phyloP scores from a whole-genome alignment of 371 early-diverging fungal genomes.

The Mucor irregularis region DNA sequence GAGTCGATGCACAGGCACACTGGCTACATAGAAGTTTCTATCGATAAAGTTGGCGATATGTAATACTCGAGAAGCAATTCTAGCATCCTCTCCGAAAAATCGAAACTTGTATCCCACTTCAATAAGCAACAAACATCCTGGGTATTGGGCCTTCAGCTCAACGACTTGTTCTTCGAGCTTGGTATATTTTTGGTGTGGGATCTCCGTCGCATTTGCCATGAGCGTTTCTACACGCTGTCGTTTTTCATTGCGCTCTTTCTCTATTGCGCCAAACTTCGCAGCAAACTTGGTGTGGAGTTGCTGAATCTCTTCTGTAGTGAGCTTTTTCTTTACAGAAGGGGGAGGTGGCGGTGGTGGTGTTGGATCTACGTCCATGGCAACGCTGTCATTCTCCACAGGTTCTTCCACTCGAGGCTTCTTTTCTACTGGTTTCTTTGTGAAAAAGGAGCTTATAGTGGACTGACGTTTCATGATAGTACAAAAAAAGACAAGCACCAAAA shows the following conservation, averaged over 20 bases:
- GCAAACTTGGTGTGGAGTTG: constrained; percentile 19
- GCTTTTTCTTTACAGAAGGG: background rate
- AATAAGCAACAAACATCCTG: constrained; percentile 72
- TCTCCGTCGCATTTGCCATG: background rate
- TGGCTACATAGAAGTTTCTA: constrained; percentile 78
- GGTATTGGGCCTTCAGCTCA: constrained; percentile 69
- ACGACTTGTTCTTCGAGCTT: constrained; percentile 82
- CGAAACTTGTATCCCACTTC: constrained; percentile 91
- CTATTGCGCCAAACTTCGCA: constrained; percentile 27
- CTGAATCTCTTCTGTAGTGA: background rate
- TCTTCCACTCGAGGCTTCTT: background rate
- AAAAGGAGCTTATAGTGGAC: constrained; percentile 27
- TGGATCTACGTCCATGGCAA: background rate
- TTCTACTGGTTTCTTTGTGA: constrained; percentile 7
- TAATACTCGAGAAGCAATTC: constrained; percentile 68
- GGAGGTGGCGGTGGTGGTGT: background rate
- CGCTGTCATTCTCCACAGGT: background rate
- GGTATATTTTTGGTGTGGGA: constrained; percentile 53
- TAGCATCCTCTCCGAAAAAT: constrained; percentile 80
- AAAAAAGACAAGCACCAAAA: background rate
- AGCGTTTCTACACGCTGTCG: constrained; percentile 14
- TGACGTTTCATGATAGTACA: constrained; percentile 31
- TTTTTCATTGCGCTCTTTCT: constrained; percentile 13
- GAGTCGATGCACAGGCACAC: constrained; percentile 78
- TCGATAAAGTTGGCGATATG: constrained; percentile 78